These are phyloP conservation scores for Salvia sclarea DNA, from an alignment of 305 asterid species.

Conservation along the genomic window DNA sequence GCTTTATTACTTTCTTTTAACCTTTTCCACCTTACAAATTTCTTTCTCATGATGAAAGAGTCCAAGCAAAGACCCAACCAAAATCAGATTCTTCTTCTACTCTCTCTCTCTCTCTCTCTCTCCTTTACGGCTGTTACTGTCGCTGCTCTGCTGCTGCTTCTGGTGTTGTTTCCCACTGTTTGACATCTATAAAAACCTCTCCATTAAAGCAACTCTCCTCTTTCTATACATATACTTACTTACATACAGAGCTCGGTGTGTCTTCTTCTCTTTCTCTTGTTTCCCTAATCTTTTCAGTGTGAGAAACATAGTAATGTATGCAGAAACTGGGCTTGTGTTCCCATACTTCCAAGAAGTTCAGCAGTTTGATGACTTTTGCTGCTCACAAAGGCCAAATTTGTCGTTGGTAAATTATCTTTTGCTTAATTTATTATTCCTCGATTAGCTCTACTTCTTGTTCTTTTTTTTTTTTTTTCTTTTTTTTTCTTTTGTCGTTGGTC, in stretches of 20 bases:
- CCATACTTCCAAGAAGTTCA: constrained; percentile 67
- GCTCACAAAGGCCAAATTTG: constrained; percentile 51
- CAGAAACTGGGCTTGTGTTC: constrained; percentile 60
- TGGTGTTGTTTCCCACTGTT: constrained; percentile 10
- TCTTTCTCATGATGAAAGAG: constrained; percentile 1
- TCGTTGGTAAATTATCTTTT: constrained; percentile 52
- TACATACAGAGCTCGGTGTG: background rate
- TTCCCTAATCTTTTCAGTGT: background rate
- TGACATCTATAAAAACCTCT: constrained; percentile 35
- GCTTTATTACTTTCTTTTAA: background rate
- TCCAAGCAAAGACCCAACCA: constrained; percentile 12
- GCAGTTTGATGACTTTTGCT: constrained; percentile 58
- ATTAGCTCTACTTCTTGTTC: too few species aligned
- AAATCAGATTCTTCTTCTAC: constrained; percentile 26
- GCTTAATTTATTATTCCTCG: background rate
- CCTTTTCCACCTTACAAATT: background rate
- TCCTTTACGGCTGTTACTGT: constrained; percentile 24
- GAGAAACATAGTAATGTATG: constrained; percentile 51
- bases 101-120: constrained; percentile 14
- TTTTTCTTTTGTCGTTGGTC: background rate
- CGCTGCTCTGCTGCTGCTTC: constrained; percentile 32
- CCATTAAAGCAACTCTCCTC: constrained; percentile 38
- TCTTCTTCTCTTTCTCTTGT: background rate
- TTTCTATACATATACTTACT: constrained; percentile 28
- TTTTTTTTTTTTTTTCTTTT: background rate